Percentiles rank a stretch among this genome's conserved stretches.
Evolutionary conservation across 345 rosid genomes (phyloP).

Genomic region (Heritiera littoralis): DNA sequence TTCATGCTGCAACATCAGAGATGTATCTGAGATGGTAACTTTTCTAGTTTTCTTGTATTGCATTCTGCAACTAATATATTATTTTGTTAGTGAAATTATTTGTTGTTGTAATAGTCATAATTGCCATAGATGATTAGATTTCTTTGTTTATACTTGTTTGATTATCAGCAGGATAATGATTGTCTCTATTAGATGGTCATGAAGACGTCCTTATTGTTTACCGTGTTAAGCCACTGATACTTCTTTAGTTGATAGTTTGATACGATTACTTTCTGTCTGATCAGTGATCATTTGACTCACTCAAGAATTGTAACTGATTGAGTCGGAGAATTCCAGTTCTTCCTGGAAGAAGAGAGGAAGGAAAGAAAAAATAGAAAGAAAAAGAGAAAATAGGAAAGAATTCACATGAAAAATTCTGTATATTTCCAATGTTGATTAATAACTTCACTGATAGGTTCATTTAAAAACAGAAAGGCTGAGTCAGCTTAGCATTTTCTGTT

Average conservation of each 20-base stretch:
- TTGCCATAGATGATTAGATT: not conserved
- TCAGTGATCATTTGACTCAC: too few relatives aligned
- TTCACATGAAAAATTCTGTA: too few relatives aligned
- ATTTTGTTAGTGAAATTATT: not conserved
- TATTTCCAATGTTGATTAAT: too few relatives aligned
- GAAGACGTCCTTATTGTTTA: not conserved
- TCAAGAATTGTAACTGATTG: too few relatives aligned
- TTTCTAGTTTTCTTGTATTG: not conserved
- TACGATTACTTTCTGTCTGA: too few relatives aligned
- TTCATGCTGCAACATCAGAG: slow-evolving; percentile 57
- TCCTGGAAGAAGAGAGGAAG: too few relatives aligned
- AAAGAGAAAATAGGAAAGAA: too few relatives aligned
- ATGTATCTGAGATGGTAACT: slow-evolving; percentile 64
- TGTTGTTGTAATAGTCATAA: not conserved
- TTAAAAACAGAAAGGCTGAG: too few relatives aligned
- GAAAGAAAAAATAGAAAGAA: too few relatives aligned
- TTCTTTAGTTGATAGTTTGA: not conserved
- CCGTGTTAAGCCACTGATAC: not conserved
- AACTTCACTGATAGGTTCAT: too few relatives aligned
- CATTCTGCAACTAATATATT: slow-evolving; percentile 1
- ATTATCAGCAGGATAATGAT: not conserved
- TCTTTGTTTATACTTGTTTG: not conserved
- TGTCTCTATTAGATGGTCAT: not conserved
- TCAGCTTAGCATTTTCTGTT: too few relatives aligned
- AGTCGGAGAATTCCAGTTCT: too few relatives aligned